These are phyloP conservation scores for Haplographium delicatum DNA, from an alignment of 495 filamentous ascomycete genomes.

Conservation along the genomic window DNA sequence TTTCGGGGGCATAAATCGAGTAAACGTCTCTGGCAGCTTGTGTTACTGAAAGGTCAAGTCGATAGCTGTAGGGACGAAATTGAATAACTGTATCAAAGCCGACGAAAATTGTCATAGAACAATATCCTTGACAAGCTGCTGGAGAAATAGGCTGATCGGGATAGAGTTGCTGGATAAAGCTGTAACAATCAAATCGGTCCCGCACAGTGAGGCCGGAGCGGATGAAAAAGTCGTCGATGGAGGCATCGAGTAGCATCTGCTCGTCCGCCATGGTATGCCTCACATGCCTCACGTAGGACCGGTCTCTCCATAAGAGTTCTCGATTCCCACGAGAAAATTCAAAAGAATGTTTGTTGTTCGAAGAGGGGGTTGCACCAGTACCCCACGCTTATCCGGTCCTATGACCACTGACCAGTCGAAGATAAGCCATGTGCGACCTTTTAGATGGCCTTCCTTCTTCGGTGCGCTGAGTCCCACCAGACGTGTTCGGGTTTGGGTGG, in stretches of 20 bases:
- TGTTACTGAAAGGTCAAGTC: constrained; percentile 36
- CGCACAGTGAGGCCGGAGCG: constrained; percentile 13
- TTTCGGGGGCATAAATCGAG: constrained; percentile 33
- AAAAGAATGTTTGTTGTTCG: background rate
- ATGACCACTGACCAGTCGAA: constrained; percentile 2
- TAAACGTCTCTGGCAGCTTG: constrained; percentile 35
- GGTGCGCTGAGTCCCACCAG: background rate
- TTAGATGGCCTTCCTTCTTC: background rate
- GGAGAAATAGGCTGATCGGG: constrained; percentile 20
- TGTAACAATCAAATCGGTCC: constrained; percentile 15
- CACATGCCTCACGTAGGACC: too few species aligned
- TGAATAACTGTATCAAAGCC: constrained; percentile 38
- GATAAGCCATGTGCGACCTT: constrained; percentile 6
- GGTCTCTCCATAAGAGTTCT: too few species aligned
- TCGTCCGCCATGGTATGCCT: background rate
- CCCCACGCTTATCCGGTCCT: constrained; percentile 5
- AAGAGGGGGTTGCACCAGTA: background rate
- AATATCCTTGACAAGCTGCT: constrained; percentile 43
- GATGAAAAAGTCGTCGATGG: constrained; percentile 19
- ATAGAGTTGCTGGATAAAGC: constrained; percentile 9
- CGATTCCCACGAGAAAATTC: too few species aligned
- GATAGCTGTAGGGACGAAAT: constrained; percentile 40
- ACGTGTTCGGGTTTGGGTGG: background rate
- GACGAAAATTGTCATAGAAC: constrained; percentile 44
- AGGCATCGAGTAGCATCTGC: constrained; percentile 24